phyloP scores from a whole-genome alignment of 1,139 yeast species.

The Barnettozyma hawaiiensis region DNA sequence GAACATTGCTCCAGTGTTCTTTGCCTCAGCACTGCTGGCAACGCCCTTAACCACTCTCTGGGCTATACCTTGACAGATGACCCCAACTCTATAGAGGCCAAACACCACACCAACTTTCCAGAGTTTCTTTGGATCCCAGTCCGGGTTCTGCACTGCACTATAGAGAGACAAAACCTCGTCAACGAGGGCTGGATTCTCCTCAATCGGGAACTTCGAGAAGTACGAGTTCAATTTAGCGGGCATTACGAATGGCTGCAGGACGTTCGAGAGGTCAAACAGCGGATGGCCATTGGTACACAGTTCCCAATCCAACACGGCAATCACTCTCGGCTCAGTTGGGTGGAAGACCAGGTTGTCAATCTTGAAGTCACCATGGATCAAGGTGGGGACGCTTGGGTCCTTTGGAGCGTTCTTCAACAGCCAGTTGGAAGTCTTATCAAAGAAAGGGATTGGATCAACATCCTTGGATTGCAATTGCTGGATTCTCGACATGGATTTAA shows the following conservation, averaged over 20 bases:
- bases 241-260: conserved; percentile 51
- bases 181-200: conserved; percentile 18
- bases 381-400: conserved; percentile 43
- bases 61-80: conserved; percentile 64
- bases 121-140: conserved; percentile 37
- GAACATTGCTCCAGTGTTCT: conserved; percentile 39
- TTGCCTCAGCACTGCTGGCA: conserved; percentile 56
- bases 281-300: conserved; percentile 67
- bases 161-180: conserved; percentile 16
- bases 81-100: conserved; percentile 54
- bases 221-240: conserved; percentile 31
- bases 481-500: conserved; percentile 43
- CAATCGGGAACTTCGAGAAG: conserved; percentile 21
- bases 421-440: conserved; percentile 41
- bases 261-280: conserved; percentile 55
- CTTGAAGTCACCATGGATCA: conserved; percentile 67
- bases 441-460: conserved; percentile 48
- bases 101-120: conserved; percentile 58
- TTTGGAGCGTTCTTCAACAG: conserved; percentile 37
- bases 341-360: conserved; percentile 58
- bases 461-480: conserved; percentile 45
- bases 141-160: conserved; percentile 11
- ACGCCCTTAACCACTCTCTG: conserved; percentile 54
- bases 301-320: conserved; percentile 66
- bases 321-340: conserved; percentile 42